phyloP scores from a whole-genome alignment of 2,329 filamentous ascomycete genomes.

The Apiospora pterosperma region DNA sequence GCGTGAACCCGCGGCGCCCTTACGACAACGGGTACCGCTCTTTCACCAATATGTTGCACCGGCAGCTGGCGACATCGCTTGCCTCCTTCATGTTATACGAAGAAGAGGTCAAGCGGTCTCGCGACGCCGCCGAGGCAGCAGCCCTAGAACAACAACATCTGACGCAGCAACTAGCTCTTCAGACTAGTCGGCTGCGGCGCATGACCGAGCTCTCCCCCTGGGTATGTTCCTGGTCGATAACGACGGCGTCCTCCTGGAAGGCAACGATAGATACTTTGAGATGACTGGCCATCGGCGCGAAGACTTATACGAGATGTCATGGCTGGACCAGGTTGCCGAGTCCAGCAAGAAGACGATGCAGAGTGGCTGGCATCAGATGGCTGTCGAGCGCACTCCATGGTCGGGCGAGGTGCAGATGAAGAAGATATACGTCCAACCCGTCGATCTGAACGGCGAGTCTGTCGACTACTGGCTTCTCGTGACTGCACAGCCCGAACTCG shows the following conservation, averaged over 20 bases:
- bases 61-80: slow-evolving; percentile 56
- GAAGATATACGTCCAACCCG: slow-evolving; percentile 24
- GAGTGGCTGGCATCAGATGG: slow-evolving; percentile 35
- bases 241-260: slow-evolving; percentile 38
- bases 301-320: slow-evolving; percentile 35
- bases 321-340: slow-evolving; percentile 36
- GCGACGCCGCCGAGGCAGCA: slow-evolving; percentile 31
- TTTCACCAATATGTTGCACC: slow-evolving; percentile 45
- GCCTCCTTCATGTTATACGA: slow-evolving; percentile 64
- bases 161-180: slow-evolving; percentile 30
- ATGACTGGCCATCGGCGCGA: slow-evolving; percentile 41
- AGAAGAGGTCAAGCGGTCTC: slow-evolving; percentile 55
- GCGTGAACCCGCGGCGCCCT: slow-evolving; percentile 58
- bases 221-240: slow-evolving; percentile 37
- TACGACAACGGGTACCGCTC: slow-evolving; percentile 62
- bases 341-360: slow-evolving; percentile 28
- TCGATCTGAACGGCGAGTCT: slow-evolving; percentile 30
- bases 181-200: slow-evolving; percentile 31
- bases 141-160: slow-evolving; percentile 30
- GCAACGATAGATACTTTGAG: slow-evolving; percentile 44
- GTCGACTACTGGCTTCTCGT: slow-evolving; percentile 43
- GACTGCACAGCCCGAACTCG: slow-evolving; percentile 31
- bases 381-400: slow-evolving; percentile 30
- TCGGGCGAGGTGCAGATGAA: slow-evolving; percentile 40
- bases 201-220: slow-evolving; percentile 35